Evolutionary conservation across 1,139 yeast genomes (phyloP).

Genomic region (Suhomyces terraborum): DNA sequence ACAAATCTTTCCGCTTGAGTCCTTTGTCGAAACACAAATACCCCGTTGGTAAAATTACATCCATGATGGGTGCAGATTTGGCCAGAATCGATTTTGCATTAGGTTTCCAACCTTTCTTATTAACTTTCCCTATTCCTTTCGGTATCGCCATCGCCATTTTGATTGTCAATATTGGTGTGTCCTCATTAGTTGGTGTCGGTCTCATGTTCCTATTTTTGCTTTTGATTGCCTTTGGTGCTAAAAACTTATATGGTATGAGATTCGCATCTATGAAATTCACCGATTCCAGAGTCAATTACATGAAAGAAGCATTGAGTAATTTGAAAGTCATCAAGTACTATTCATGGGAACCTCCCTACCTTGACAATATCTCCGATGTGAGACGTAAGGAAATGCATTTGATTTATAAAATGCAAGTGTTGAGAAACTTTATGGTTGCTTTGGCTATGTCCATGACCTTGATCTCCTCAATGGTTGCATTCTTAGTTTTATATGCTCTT

Average conservation of each 20-base stretch:
- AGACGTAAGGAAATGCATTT: conserved; percentile 54
- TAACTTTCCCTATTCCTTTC: conserved; percentile 64
- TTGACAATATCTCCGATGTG: conserved; percentile 44
- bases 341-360: conserved; percentile 66
- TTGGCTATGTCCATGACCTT: conserved; percentile 61
- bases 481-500: conserved; percentile 64
- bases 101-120: conserved; percentile 65
- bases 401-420: conserved; percentile 50
- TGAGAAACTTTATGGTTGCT: conserved; percentile 62
- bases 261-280: conserved; percentile 49
- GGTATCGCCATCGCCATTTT: conserved; percentile 63
- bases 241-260: conserved; percentile 45
- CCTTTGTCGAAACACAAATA: conserved; percentile 32
- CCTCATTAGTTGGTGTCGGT: conserved; percentile 68
- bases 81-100: conserved; percentile 78
- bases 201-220: conserved; percentile 36
- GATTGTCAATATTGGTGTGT: conserved; percentile 68
- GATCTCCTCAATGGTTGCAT: conserved; percentile 71
- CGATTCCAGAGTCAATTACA: conserved; percentile 59
- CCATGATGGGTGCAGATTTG: conserved; percentile 75
- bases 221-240: conserved; percentile 40
- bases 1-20: conserved; percentile 34
- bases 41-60: conserved; percentile 37
- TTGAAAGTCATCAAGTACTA: conserved; percentile 71
- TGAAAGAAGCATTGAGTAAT: conserved; percentile 65